Base-by-base conservation (phyloP, 495 filamentous ascomycete genomes). In the Letharia columbiana region DNA sequence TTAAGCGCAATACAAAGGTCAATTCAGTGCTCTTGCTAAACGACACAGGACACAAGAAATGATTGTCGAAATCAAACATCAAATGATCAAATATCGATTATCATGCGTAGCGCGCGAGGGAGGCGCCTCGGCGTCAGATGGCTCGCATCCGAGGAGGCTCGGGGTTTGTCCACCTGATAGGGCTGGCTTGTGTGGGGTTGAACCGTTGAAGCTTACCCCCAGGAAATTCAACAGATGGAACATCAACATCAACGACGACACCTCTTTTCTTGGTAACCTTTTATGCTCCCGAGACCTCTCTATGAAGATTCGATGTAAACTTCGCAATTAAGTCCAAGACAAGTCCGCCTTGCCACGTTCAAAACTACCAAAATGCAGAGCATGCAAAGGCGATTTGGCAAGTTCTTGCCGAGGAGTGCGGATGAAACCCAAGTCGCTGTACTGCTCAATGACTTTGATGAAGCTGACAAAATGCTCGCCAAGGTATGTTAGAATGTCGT, bases 381-480 rank as follows among this genome's bases (percentile, higher is more conserved):
- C 47, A 83, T 96, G 78, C 86, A 91, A 71, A 78, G 90, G 63
- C 84, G 86, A 66, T 88, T 94, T 69, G 90, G 88, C 62, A 86
- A 83, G 67, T 81, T 92, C 69, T 82, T 85, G 79, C 86, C 82
- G 71, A 79, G 87, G 52, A 83, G 86, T 4, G 90, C 87, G 44
- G 88, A 96, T 74, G 88, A 91, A 71, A 87, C 86, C 64, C 87
- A 91, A 70, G 87, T 96, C 33, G 84, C 86, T 4, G 82, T 89
- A 41, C 76, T 96, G 42, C 75, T 96, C 37, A 88, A 84, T 63
- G 91, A 96, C 65, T 95, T 92, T 72, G 88, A 92, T 64, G 88
- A 94, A 72, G 89, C 87, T 3, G 90, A 96, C 74, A 87, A 84
- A 66, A 83, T 92, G 70, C 81, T 96, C 57, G 81, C 83, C 68